Percentiles rank a stretch among this genome's conserved stretches.
phyloP scores from a whole-genome alignment of 2,329 filamentous ascomycete genomes.

The Talaromyces sp. region DNA sequence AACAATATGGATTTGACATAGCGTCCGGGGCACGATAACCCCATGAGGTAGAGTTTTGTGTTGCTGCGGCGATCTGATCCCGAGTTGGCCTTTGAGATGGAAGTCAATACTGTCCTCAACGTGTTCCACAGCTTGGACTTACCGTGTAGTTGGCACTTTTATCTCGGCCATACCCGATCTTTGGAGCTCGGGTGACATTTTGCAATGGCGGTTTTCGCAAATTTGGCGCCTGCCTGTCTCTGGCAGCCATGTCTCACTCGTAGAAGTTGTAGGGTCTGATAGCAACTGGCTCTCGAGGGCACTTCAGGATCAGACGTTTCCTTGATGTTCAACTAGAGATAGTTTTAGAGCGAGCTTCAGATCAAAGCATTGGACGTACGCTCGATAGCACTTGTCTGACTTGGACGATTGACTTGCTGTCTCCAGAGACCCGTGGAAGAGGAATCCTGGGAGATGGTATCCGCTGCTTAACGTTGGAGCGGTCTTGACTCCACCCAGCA shows the following conservation, averaged over 20 bases:
- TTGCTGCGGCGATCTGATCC: conserved; percentile 27
- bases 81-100: conserved; percentile 28
- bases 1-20: conserved; percentile 19
- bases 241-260: background rate
- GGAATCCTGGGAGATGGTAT: background rate
- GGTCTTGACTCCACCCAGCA: background rate
- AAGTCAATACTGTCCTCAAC: background rate
- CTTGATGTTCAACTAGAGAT: background rate
- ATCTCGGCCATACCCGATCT: background rate
- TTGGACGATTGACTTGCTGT: background rate
- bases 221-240: background rate
- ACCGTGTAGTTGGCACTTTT: background rate
- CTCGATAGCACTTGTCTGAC: too few species aligned
- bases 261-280: background rate
- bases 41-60: conserved; percentile 36
- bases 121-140: background rate
- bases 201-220: background rate
- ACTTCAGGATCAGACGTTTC: background rate
- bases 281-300: background rate
- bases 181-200: background rate
- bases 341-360: background rate
- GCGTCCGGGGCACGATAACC: conserved; percentile 26
- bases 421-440: background rate
- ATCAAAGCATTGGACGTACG: background rate
- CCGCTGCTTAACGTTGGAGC: background rate